Conservation (phyloP, 148 eudicot genomes). For the Hydrangea macrophylla region DNA sequence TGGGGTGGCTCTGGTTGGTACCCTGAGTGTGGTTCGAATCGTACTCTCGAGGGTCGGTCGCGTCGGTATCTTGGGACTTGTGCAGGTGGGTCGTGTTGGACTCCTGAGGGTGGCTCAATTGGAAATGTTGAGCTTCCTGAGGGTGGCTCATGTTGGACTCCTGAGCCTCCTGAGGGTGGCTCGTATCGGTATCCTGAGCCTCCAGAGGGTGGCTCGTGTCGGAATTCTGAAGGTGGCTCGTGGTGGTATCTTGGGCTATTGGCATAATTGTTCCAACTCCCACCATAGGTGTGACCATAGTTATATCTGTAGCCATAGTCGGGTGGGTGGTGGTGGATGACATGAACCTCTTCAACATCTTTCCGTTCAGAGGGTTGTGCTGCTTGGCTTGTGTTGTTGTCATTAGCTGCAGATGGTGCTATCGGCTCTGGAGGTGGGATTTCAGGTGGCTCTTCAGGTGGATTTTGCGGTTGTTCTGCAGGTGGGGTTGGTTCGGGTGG, state of each 20-base stretch:
- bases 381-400: conserved; percentile 33
- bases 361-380: conserved; percentile 27
- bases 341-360: conserved; percentile 45
- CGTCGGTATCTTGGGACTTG: no score
- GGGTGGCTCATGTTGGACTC: no score
- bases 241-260: conserved; percentile 21
- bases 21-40: no score
- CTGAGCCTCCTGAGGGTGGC: no score
- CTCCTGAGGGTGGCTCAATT: no score
- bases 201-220: no score
- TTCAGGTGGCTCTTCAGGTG: conserved; percentile 28
- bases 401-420: conserved; percentile 30
- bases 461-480: conserved; percentile 34
- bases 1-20: no score
- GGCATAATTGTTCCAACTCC: conserved; percentile 23
- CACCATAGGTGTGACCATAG: conserved; percentile 22
- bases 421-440: conserved; percentile 36
- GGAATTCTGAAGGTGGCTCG: no score
- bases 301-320: conserved; percentile 36
- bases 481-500: conserved; percentile 25
- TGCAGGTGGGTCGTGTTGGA: no score
- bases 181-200: no score
- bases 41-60: conserved; percentile 1
- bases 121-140: no score
- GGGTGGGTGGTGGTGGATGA: conserved; percentile 43